These are phyloP conservation scores for Xylaria sp. DNA, from an alignment of 2,329 filamentous ascomycete genomes.

Conservation along the genomic window DNA sequence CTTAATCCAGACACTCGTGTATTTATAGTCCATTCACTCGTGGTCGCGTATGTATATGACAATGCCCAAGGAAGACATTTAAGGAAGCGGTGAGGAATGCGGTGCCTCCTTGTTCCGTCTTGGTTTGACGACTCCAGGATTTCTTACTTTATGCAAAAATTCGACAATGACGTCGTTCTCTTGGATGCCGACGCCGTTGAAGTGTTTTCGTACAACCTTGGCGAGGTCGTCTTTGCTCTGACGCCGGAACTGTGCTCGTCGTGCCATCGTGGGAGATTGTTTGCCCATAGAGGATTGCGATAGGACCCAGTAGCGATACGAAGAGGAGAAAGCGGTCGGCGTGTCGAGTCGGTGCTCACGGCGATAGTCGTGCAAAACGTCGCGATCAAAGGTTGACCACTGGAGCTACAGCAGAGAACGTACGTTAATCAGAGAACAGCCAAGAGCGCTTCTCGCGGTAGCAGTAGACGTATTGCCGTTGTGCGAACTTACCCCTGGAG, in stretches of 20 bases:
- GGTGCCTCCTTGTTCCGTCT: constrained; percentile 41
- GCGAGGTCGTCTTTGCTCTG: constrained; percentile 77
- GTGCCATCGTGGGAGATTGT: constrained; percentile 77
- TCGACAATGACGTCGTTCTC: constrained; percentile 86
- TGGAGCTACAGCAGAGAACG: constrained; percentile 55
- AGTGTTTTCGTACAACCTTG: constrained; percentile 77
- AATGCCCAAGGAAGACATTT: constrained; percentile 6
- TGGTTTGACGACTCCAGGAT: constrained; percentile 53
- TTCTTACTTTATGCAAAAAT: constrained; percentile 73
- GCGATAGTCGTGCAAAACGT: constrained; percentile 76
- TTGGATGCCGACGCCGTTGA: constrained; percentile 78
- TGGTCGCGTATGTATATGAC: not conserved
- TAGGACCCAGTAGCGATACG: constrained; percentile 67
- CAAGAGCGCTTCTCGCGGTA: constrained; percentile 12
- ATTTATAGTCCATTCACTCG: constrained; percentile 23
- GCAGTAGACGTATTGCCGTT: not conserved
- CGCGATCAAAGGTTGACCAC: constrained; percentile 71
- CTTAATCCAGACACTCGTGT: constrained; percentile 7
- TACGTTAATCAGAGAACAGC: constrained; percentile 21
- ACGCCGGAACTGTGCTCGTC: constrained; percentile 66
- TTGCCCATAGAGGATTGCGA: constrained; percentile 68
- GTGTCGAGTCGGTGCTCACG: constrained; percentile 74
- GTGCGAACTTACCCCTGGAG: constrained; percentile 37
- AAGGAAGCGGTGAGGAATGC: constrained; percentile 43
- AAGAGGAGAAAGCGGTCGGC: constrained; percentile 70